A percentile compares a stretch with the other conserved stretches of the same genome.
Conservation (phyloP, 1,284 basidiomycete genomes). For the Ceratobasidium sp. region DNA sequence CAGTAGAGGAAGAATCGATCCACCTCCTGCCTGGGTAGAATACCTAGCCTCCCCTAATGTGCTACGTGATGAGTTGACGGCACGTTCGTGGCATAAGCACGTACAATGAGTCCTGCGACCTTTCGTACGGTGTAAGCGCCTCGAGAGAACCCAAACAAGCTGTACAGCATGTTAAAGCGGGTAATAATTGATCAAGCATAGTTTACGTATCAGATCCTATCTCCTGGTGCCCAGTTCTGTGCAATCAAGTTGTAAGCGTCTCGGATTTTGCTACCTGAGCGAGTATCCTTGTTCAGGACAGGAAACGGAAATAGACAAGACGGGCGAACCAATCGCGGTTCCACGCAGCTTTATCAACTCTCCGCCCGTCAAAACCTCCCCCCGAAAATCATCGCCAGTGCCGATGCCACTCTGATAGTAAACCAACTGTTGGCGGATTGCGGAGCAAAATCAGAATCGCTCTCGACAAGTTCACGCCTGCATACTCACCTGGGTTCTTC, state of each 20-base stretch:
- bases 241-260: conserved; percentile 49
- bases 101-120: conserved; percentile 45
- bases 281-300: background rate
- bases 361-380: background rate
- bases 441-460: no score
- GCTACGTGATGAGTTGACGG: no score
- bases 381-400: conserved; percentile 21
- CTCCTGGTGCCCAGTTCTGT: conserved; percentile 44
- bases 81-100: no score
- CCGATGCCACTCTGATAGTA: conserved; percentile 48
- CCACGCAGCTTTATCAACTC: conserved; percentile 4
- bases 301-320: background rate
- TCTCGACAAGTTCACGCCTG: no score
- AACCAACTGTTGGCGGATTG: conserved; percentile 45
- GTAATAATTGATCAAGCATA: background rate
- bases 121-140: conserved; percentile 48
- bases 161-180: background rate
- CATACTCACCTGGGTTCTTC: background rate
- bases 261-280: conserved; percentile 46
- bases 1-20: conserved; percentile 43
- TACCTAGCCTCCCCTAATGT: conserved; percentile 30
- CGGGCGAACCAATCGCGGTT: background rate
- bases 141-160: conserved; percentile 46
- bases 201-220: conserved; percentile 20
- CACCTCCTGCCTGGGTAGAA: conserved; percentile 41